Evolutionary conservation across 1,139 yeast genomes (phyloP).

Genomic region (Starmera stellimalicola): DNA sequence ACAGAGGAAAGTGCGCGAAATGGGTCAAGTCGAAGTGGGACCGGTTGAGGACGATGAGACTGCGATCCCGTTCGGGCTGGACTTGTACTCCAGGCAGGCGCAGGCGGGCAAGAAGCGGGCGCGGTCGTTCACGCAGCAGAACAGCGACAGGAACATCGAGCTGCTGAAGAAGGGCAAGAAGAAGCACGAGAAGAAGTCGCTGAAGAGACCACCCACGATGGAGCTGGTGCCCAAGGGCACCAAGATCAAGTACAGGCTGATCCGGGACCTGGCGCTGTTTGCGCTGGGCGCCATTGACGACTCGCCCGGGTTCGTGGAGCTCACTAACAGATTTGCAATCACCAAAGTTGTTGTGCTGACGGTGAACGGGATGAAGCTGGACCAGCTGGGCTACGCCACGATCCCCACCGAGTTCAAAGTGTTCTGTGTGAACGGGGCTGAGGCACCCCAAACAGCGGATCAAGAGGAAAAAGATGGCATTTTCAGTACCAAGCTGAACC

Average conservation of each 20-base stretch:
- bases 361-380: background rate
- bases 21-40: background rate
- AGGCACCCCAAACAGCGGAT: background rate
- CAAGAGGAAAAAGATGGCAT: too few species aligned
- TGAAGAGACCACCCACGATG: background rate
- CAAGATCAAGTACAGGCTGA: background rate
- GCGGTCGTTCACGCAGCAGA: constrained; percentile 36
- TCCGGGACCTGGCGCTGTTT: background rate
- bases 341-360: background rate
- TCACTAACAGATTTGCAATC: background rate
- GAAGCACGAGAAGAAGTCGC: background rate
- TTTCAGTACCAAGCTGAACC: too few species aligned
- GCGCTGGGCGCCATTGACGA: background rate
- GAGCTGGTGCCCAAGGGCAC: background rate
- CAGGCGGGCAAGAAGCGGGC: background rate
- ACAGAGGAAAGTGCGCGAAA: too few species aligned
- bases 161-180: background rate
- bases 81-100: too few species aligned
- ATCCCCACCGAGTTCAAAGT: background rate
- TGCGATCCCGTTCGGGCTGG: constrained; percentile 1
- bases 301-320: background rate
- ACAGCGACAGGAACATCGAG: constrained; percentile 19
- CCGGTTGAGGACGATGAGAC: background rate
- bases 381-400: background rate
- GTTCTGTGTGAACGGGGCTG: background rate